Evolutionary conservation across 2,329 filamentous ascomycete genomes (phyloP).

Genomic region (Teratosphaeriaceae sp.): DNA sequence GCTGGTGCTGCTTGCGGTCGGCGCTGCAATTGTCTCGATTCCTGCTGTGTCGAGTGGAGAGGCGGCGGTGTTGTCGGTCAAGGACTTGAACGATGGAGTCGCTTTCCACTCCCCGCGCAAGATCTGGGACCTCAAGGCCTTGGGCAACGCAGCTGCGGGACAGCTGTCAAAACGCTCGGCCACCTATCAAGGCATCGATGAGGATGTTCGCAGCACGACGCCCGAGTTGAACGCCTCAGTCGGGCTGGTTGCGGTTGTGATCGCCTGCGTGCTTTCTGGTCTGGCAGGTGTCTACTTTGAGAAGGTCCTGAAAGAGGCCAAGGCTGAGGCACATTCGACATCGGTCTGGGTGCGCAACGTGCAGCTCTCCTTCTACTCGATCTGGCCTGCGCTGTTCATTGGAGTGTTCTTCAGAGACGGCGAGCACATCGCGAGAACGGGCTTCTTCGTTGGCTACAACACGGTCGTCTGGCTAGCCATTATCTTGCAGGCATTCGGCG

Average conservation of each 20-base stretch:
- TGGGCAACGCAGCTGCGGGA: conserved; percentile 45
- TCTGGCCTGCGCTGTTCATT: conserved; percentile 72
- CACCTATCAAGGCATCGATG: conserved; percentile 81
- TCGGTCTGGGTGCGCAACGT: conserved; percentile 94
- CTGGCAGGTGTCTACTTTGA: conserved; percentile 84
- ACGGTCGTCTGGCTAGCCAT: conserved; percentile 85
- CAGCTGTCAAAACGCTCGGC: conserved; percentile 64
- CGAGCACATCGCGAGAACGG: conserved; percentile 70
- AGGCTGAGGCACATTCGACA: conserved; percentile 48
- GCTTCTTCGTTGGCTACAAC: conserved; percentile 95
- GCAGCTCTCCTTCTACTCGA: conserved; percentile 87
- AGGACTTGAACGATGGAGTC: conserved; percentile 55
- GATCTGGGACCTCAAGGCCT: conserved; percentile 66
- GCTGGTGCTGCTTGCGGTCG: conserved; percentile 69
- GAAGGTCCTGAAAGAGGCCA: conserved; percentile 83
- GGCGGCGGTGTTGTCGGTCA: conserved; percentile 48
- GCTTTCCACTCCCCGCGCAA: conserved; percentile 67
- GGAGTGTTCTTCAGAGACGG: conserved; percentile 86
- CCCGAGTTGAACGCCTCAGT: conserved; percentile 68
- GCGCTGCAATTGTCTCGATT: conserved; percentile 79
- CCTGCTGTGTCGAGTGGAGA: conserved; percentile 45
- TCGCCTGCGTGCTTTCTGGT: conserved; percentile 73
- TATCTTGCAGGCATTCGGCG: conserved; percentile 72
- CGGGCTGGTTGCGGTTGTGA: conserved; percentile 70
- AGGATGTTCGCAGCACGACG: conserved; percentile 47